Conservation (phyloP, 2,329 filamentous ascomycete genomes). For the Erysiphe pulchra region DNA sequence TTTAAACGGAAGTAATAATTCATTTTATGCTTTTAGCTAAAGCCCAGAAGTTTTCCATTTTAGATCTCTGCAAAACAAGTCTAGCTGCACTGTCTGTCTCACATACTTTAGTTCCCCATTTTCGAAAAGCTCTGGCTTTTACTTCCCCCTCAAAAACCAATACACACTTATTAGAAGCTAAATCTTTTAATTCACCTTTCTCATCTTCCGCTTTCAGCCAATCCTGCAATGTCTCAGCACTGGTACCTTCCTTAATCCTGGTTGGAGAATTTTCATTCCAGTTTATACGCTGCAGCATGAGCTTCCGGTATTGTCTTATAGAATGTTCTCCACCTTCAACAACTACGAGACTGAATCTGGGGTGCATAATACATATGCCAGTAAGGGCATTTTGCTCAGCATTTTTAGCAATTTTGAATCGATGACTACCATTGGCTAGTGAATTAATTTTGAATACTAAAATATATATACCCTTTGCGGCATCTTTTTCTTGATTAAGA, state of each 20-base stretch:
- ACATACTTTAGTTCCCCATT: conserved; percentile 75
- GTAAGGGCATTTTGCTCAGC: conserved; percentile 73
- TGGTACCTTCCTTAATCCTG: conserved; percentile 32
- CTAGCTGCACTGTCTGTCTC: conserved; percentile 78
- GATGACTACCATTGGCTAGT: conserved; percentile 76
- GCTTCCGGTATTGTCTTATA: conserved; percentile 65
- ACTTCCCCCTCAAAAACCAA: conserved; percentile 81
- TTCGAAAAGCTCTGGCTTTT: conserved; percentile 55
- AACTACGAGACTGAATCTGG: conserved; percentile 66
- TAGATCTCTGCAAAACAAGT: conserved; percentile 50
- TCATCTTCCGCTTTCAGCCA: conserved; percentile 68
- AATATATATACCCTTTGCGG: conserved; percentile 60
- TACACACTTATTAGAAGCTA: conserved; percentile 56
- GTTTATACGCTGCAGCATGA: conserved; percentile 81
- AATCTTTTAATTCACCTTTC: conserved; percentile 51
- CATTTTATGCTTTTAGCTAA: conserved; percentile 39
- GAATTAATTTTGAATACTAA: conserved; percentile 75
- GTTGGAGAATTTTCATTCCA: conserved; percentile 77
- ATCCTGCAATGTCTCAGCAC: conserved; percentile 34
- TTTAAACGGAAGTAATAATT: background rate
- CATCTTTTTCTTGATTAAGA: conserved; percentile 64
- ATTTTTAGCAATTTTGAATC: conserved; percentile 81
- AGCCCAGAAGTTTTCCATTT: conserved; percentile 92
- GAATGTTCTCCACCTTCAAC: conserved; percentile 76
- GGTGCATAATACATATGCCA: conserved; percentile 78